Conservation (phyloP, 2,329 filamentous ascomycete species). For the Alternaria hordeiaustralica region DNA sequence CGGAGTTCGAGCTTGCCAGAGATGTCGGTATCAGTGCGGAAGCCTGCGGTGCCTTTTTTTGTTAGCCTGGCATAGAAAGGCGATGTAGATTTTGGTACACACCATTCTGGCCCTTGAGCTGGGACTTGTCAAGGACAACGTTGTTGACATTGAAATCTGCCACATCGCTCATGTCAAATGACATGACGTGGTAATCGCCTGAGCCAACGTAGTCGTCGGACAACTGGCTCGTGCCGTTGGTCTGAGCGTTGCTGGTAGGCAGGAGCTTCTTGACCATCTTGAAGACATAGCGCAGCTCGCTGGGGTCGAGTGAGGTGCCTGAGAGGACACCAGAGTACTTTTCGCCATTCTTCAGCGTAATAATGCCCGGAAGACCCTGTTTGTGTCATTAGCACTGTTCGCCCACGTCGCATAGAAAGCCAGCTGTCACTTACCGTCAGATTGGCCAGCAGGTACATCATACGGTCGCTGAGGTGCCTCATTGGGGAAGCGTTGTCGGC, state of each 20-base stretch:
- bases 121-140: conserved; percentile 60
- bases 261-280: conserved; percentile 69
- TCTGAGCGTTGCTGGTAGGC: conserved; percentile 48
- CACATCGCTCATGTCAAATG: conserved; percentile 67
- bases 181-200: conserved; percentile 61
- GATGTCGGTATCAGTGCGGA: conserved; percentile 89
- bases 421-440: conserved; percentile 59
- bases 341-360: conserved; percentile 67
- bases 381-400: conserved; percentile 15
- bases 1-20: conserved; percentile 73
- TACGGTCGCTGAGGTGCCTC: conserved; percentile 65
- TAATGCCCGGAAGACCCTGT: conserved; percentile 62
- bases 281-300: conserved; percentile 62
- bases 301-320: conserved; percentile 59
- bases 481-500: conserved; percentile 62
- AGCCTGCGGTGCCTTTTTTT: conserved; percentile 59
- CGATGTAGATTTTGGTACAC: conserved; percentile 26
- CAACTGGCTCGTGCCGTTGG: conserved; percentile 54
- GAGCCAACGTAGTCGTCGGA: conserved; percentile 54
- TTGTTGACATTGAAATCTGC: conserved; percentile 62
- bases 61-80: conserved; percentile 59
- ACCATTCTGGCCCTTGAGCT: conserved; percentile 65
- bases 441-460: conserved; percentile 65
- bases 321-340: conserved; percentile 68
- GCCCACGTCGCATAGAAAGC: background rate